Base-by-base conservation (phyloP, 495 filamentous ascomycete genomes). In the Penicillium subrubescens region DNA sequence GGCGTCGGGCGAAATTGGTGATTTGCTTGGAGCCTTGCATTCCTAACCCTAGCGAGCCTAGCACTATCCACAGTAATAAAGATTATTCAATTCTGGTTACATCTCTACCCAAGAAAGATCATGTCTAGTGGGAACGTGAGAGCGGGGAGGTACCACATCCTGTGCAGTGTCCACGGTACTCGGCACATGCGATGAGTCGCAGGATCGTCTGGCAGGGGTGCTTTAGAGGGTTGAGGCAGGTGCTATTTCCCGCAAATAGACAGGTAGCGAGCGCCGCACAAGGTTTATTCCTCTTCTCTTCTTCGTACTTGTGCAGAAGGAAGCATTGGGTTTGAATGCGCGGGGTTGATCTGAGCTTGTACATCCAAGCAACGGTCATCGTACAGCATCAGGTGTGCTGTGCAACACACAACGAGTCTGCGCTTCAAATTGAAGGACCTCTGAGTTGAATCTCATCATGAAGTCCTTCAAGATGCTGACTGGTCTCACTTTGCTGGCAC, bases 401-500 rank as follows among this genome's bases (percentile, higher is more conserved):
- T n/a, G 35, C 37, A 25, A 29, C 21, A 8, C 27, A 15, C 5
- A 44, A 2, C 21, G 14, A 12, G 3, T 3, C 10, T 25, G 21
- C 19, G 1, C 19, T 48, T 48, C 44, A 25, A 10, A 12, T 48
- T 25, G 8, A 12, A 14, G 21, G 5, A 23, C 8, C 11, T 25
- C 19, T 14, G 21, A 12, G 19, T 10, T 19, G 1, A 52, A 3
- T 31, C 41, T 12, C 55, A 61, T 14, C 31, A 69, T 69, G 63
- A 62, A 14, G 12, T 44, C 37, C 21, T 58, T 41, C 29, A 59
- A 17, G 14, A 69, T 63, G 51, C 31, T 69, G 17, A 65, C 67
- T 8, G 46, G 63, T 35, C 14, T 61, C 19, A 48, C 56, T 15
- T 50, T 69, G 41, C n/a, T 66, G 35, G 44, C 57, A 23, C 5